phyloP scores from a whole-genome alignment of 768 basidiomycete species.

The Lentinus tigrinus region DNA sequence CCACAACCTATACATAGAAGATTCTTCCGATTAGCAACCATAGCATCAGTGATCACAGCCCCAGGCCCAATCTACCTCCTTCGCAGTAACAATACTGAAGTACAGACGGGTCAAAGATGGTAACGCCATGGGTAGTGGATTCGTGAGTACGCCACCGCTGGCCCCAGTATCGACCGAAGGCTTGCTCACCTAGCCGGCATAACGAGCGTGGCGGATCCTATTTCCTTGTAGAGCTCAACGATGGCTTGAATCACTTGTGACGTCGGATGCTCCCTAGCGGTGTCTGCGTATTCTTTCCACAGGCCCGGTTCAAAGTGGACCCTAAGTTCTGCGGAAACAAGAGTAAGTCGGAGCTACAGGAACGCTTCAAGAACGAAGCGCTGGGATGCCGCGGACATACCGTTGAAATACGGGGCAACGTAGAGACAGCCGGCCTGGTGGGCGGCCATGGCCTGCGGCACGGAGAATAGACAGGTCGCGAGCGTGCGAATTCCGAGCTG shows the following conservation, averaged over 20 bases:
- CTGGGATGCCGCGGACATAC: constrained; percentile 19
- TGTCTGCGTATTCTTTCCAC: constrained; percentile 39
- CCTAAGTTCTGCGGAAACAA: constrained; percentile 36
- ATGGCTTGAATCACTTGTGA: constrained; percentile 39
- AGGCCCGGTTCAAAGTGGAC: constrained; percentile 44
- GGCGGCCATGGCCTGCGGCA: constrained; percentile 56
- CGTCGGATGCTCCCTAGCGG: constrained; percentile 43
- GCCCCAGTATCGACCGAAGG: neutral
- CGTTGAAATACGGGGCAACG: constrained; percentile 59
- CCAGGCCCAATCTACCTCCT: constrained; percentile 37
- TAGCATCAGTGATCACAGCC: neutral
- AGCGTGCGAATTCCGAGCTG: constrained; percentile 50
- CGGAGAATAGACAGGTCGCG: constrained; percentile 52
- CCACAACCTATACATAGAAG: constrained; percentile 34
- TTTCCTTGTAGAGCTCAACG: constrained; percentile 35
- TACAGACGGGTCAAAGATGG: neutral
- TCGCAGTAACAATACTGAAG: constrained; percentile 38
- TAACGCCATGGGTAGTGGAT: too few species aligned
- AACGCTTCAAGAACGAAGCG: too few species aligned
- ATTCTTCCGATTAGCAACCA: neutral
- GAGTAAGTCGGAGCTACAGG: neutral
- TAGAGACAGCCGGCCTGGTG: constrained; percentile 52
- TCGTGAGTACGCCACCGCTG: too few species aligned
- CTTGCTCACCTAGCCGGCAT: constrained; percentile 47
- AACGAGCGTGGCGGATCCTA: constrained; percentile 40